Conservation (phyloP, 2,329 filamentous ascomycete species). For the Fusarium sp. region DNA sequence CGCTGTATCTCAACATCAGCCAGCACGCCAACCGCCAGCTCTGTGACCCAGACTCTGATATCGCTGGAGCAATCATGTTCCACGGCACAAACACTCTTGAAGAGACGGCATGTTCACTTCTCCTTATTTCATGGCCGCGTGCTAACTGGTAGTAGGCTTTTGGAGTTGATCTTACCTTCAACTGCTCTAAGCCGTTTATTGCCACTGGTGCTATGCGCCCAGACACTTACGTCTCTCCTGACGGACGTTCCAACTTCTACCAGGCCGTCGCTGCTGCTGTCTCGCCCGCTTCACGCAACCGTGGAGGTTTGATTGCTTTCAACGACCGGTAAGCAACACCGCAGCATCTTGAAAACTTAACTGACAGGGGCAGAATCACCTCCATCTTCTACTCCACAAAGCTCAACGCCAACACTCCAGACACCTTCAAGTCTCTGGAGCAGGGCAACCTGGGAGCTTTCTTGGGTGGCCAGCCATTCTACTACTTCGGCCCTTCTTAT, state of each 20-base stretch:
- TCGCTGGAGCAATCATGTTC: constrained; percentile 42
- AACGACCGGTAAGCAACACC: constrained; percentile 61
- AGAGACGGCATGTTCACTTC: constrained; percentile 52
- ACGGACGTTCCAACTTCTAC: constrained; percentile 32
- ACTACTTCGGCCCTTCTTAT: constrained; percentile 60
- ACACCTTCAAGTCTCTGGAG: constrained; percentile 68
- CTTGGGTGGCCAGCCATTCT: constrained; percentile 64
- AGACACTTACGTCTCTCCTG: constrained; percentile 26
- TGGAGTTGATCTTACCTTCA: constrained; percentile 29
- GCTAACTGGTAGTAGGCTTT: neutral
- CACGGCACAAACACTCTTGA: constrained; percentile 69
- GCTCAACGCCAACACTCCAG: constrained; percentile 69
- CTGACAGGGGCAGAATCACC: constrained; percentile 46
- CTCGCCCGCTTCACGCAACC: constrained; percentile 42
- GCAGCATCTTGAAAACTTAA: no score
- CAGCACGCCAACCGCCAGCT: constrained; percentile 47
- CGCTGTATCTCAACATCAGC: constrained; percentile 48
- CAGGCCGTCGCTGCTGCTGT: constrained; percentile 21
- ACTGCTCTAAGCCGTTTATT: constrained; percentile 36
- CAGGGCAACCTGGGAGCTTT: constrained; percentile 52
- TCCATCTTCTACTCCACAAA: constrained; percentile 67
- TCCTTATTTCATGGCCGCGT: no score
- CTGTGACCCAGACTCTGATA: constrained; percentile 46
- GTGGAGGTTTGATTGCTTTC: constrained; percentile 66
- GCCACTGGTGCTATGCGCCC: constrained; percentile 25